A percentile compares a stretch with the other conserved stretches of the same genome.
These are phyloP conservation scores for Anthracocystis panici-leucophaei DNA, from an alignment of 1,284 basidiomycete genomes.

Conservation along the genomic window DNA sequence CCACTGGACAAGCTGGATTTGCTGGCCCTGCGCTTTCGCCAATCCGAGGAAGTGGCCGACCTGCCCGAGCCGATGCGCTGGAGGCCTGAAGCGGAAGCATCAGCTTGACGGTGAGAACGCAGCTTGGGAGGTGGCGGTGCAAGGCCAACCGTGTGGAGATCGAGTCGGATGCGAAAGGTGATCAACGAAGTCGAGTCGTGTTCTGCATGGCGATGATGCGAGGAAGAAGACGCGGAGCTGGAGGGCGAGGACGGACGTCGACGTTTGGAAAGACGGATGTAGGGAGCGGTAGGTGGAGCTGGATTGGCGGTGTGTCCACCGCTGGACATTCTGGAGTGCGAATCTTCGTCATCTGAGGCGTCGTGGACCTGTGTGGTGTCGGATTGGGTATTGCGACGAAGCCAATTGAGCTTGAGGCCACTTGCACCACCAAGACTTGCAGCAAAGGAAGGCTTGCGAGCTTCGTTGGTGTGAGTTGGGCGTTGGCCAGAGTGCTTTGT, in stretches of 20 bases:
- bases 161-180: conserved; percentile 58
- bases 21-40: conserved; percentile 27
- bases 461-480: conserved; percentile 30
- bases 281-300: conserved; percentile 39
- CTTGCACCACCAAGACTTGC: conserved; percentile 38
- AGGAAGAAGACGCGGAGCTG: conserved; percentile 19
- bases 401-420: conserved; percentile 47
- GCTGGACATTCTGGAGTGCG: conserved; percentile 39
- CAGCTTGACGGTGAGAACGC: conserved; percentile 21
- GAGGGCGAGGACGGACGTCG: conserved; percentile 13
- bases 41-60: conserved; percentile 31
- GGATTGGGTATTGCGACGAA: conserved; percentile 35
- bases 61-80: conserved; percentile 32
- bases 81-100: conserved; percentile 8
- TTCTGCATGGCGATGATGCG: conserved; percentile 19
- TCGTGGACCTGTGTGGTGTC: conserved; percentile 32
- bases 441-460: conserved; percentile 48
- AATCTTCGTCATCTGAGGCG: conserved; percentile 42
- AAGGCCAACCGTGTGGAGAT: conserved; percentile 56
- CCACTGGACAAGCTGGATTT: conserved; percentile 29
- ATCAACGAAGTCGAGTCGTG: conserved; percentile 16
- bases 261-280: conserved; percentile 44
- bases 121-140: conserved; percentile 50
- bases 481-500: conserved; percentile 25
- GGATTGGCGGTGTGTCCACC: conserved; percentile 21